Evolutionary conservation across 352 stramenopile genomes (phyloP).

Genomic region (Vaucheria bursata): DNA sequence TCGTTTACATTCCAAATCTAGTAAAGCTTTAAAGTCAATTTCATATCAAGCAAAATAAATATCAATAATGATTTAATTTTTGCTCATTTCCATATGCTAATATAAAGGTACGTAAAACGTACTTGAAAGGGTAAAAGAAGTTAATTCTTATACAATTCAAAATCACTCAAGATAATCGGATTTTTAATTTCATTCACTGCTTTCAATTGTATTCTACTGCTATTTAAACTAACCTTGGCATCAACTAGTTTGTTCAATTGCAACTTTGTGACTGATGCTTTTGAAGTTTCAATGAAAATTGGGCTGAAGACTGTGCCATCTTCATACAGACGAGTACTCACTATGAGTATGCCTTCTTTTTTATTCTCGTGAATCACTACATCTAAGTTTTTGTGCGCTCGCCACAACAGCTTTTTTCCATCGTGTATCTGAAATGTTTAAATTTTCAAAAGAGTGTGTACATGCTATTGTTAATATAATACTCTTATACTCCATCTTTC

Average conservation of each 20-base stretch:
- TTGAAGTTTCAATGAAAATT: constrained; percentile 28
- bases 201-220: too few relatives aligned
- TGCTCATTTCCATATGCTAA: too few relatives aligned
- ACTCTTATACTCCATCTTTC: not conserved
- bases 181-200: too few relatives aligned
- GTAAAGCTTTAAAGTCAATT: too few relatives aligned
- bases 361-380: constrained; percentile 33
- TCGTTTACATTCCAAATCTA: too few relatives aligned
- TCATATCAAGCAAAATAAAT: too few relatives aligned
- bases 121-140: too few relatives aligned
- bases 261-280: constrained; percentile 14
- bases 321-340: constrained; percentile 24
- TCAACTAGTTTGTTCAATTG: constrained; percentile 18
- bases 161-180: too few relatives aligned
- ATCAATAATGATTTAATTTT: too few relatives aligned
- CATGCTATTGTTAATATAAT: not conserved
- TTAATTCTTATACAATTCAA: too few relatives aligned
- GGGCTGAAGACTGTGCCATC: constrained; percentile 20
- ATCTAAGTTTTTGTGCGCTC: constrained; percentile 34
- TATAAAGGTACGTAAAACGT: too few relatives aligned
- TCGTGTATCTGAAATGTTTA: not conserved
- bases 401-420: constrained; percentile 29
- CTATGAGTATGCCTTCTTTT: constrained; percentile 28
- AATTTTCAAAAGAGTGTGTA: not conserved
- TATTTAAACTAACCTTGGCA: constrained; percentile 2